A percentile compares a stretch with the other conserved stretches of the same genome.
phyloP scores from a whole-genome alignment of 2,329 filamentous ascomycete species.

The Alternaria longipes region DNA sequence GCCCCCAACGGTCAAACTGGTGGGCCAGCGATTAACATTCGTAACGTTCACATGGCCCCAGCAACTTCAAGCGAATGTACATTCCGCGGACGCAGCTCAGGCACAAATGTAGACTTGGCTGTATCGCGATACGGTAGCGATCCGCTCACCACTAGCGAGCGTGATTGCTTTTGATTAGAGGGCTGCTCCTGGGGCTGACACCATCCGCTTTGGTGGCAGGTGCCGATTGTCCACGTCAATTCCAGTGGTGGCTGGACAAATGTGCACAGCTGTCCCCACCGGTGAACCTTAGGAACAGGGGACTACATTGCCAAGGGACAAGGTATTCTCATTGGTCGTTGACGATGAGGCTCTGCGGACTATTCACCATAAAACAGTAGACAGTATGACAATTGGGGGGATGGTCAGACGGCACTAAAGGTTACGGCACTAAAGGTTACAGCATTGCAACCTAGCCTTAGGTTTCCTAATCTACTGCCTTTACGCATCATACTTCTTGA shows the following conservation, averaged over 20 bases:
- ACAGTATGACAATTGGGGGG: constrained; percentile 29
- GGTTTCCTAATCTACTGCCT: constrained; percentile 37
- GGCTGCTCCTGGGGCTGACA: constrained; percentile 31
- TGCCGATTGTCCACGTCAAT: constrained; percentile 37
- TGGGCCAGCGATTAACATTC: constrained; percentile 25
- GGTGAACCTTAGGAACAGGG: constrained; percentile 35
- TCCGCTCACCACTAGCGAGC: constrained; percentile 28
- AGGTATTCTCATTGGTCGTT: constrained; percentile 22
- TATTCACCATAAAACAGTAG: constrained; percentile 43
- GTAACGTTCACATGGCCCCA: constrained; percentile 21
- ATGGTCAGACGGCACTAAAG: constrained; percentile 31
- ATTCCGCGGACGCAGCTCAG: constrained; percentile 24
- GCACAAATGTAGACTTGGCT: constrained; percentile 22
- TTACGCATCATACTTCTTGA: constrained; percentile 15
- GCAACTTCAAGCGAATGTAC: constrained; percentile 20
- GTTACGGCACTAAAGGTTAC: constrained; percentile 35
- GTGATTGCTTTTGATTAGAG: constrained; percentile 38
- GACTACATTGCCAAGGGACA: constrained; percentile 16
- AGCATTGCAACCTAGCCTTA: constrained; percentile 42
- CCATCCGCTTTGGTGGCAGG: constrained; percentile 35
- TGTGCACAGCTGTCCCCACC: constrained; percentile 35
- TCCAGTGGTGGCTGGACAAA: constrained; percentile 42
- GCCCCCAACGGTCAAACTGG: constrained; percentile 37
- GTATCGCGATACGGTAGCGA: constrained; percentile 35
- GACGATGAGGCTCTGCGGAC: constrained; percentile 48